phyloP scores from a whole-genome alignment of 805 yeast genomes.

The Yamadazyma endophytica region DNA sequence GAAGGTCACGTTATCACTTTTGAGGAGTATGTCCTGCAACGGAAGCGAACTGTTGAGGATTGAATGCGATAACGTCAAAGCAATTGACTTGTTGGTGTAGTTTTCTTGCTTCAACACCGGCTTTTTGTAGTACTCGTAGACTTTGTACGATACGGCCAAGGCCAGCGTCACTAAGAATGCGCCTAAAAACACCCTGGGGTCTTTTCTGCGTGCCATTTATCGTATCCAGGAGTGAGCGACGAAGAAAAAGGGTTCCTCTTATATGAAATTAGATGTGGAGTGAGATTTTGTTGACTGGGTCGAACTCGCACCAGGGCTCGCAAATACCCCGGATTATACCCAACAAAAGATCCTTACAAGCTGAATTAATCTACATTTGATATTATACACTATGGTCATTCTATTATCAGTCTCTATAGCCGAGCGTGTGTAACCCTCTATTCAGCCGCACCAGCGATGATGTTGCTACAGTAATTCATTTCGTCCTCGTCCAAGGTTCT shows the following conservation, averaged over 20 bases:
- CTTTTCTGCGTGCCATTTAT: slow-evolving; percentile 13
- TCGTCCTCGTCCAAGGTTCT: slow-evolving; percentile 71
- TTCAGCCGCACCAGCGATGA: too few relatives aligned
- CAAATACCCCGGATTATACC: too few relatives aligned
- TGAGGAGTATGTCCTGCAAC: slow-evolving; percentile 32
- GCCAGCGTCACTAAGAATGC: slow-evolving; percentile 34
- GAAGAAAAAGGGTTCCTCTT: neutral
- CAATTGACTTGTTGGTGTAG: slow-evolving; percentile 32
- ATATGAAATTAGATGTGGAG: too few relatives aligned
- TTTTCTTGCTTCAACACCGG: slow-evolving; percentile 4
- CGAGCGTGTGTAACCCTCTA: too few relatives aligned
- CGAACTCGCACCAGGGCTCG: too few relatives aligned
- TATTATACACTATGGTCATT: neutral
- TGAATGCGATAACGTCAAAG: slow-evolving; percentile 39
- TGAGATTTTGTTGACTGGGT: too few relatives aligned
- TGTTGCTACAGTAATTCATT: slow-evolving; percentile 45
- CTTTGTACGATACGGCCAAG: slow-evolving; percentile 28
- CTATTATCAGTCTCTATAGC: too few relatives aligned
- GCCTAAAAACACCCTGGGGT: slow-evolving; percentile 25
- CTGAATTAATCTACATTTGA: neutral
- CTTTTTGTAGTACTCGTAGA: slow-evolving; percentile 19
- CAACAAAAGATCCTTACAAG: too few relatives aligned
- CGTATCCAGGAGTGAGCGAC: neutral
- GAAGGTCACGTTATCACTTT: slow-evolving; percentile 37
- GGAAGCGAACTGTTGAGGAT: slow-evolving; percentile 35